These are phyloP conservation scores for Scedosporium aurantiacum DNA, from an alignment of 2,329 filamentous ascomycete species.

Conservation along the genomic window DNA sequence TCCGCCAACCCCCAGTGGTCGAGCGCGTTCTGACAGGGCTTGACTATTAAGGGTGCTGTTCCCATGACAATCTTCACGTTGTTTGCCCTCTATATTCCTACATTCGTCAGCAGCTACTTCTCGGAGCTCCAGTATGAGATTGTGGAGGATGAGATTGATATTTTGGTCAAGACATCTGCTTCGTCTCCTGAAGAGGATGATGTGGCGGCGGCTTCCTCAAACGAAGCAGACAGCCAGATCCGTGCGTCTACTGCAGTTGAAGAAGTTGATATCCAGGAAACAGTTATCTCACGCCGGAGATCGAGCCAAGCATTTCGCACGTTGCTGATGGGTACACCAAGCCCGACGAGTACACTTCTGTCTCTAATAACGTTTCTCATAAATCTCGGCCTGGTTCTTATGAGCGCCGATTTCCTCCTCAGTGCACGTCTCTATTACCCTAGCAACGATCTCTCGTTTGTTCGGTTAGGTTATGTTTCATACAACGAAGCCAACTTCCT, in stretches of 20 bases:
- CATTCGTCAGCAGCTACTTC: conserved; percentile 49
- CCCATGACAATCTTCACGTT: conserved; percentile 38
- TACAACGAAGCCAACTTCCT: conserved; percentile 68
- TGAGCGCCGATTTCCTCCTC: conserved; percentile 69
- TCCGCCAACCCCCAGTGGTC: background rate
- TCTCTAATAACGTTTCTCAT: conserved; percentile 59
- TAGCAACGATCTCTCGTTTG: conserved; percentile 69
- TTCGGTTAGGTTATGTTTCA: conserved; percentile 78
- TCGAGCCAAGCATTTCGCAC: conserved; percentile 48
- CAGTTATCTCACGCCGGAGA: conserved; percentile 46
- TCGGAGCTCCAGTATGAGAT: conserved; percentile 46
- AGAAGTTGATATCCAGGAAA: conserved; percentile 53
- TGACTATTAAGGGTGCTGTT: conserved; percentile 11
- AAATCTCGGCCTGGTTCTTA: conserved; percentile 57
- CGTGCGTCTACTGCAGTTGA: conserved; percentile 33
- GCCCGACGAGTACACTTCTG: conserved; percentile 52
- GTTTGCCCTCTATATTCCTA: conserved; percentile 54
- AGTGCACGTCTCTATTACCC: conserved; percentile 60
- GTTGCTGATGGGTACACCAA: conserved; percentile 66
- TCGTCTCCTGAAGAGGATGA: conserved; percentile 13
- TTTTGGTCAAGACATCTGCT: conserved; percentile 34
- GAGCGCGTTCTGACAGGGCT: conserved; percentile 20
- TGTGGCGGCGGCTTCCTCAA: conserved; percentile 14
- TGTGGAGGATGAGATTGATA: conserved; percentile 49
- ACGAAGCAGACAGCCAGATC: conserved; percentile 21